Percentiles rank a stretch among this genome's conserved stretches.
These are phyloP conservation scores for Anthostomella pinea DNA, from an alignment of 2,329 filamentous ascomycete genomes.

Conservation along the genomic window DNA sequence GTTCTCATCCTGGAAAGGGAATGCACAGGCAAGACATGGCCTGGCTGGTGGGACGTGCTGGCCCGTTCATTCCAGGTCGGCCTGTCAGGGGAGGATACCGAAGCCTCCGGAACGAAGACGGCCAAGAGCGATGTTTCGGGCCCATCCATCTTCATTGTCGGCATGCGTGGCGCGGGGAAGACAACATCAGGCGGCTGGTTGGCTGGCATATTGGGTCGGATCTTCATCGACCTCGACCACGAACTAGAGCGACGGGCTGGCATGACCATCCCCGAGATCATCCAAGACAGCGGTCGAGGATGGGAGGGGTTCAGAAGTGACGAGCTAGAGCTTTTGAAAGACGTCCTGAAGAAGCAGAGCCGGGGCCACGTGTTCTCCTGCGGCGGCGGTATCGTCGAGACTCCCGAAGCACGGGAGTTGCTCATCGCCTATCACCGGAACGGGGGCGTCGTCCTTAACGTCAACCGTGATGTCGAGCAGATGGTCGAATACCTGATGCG, in stretches of 20 bases:
- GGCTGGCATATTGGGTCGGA: slow-evolving; percentile 68
- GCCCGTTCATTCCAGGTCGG: slow-evolving; percentile 72
- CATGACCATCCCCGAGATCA: slow-evolving; percentile 81
- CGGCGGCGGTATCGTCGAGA: slow-evolving; percentile 90
- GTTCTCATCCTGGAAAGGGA: slow-evolving; percentile 84
- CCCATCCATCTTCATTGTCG: slow-evolving; percentile 86
- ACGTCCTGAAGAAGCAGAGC: slow-evolving; percentile 71
- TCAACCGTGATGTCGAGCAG: slow-evolving; percentile 83
- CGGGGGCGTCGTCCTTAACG: slow-evolving; percentile 81
- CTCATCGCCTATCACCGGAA: slow-evolving; percentile 69
- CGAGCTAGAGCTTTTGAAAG: slow-evolving; percentile 71
- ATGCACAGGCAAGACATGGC: slow-evolving; percentile 97
- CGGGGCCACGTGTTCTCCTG: slow-evolving; percentile 84
- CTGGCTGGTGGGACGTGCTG: slow-evolving; percentile 94
- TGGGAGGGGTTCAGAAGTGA: slow-evolving; percentile 87
- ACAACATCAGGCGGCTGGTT: slow-evolving; percentile 91
- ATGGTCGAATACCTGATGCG: slow-evolving; percentile 85
- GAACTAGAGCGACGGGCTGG: slow-evolving; percentile 75
- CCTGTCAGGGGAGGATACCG: slow-evolving; percentile 70
- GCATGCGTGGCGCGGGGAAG: slow-evolving; percentile 96
- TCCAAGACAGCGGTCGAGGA: slow-evolving; percentile 62
- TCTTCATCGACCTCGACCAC: slow-evolving; percentile 82
- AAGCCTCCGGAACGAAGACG: slow-evolving; percentile 26
- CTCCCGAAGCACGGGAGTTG: slow-evolving; percentile 71
- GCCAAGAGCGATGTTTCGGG: slow-evolving; percentile 39